A percentile compares a stretch with the other conserved stretches of the same genome.
phyloP scores from a whole-genome alignment of 345 rosid genomes.

The Clausena lansium region DNA sequence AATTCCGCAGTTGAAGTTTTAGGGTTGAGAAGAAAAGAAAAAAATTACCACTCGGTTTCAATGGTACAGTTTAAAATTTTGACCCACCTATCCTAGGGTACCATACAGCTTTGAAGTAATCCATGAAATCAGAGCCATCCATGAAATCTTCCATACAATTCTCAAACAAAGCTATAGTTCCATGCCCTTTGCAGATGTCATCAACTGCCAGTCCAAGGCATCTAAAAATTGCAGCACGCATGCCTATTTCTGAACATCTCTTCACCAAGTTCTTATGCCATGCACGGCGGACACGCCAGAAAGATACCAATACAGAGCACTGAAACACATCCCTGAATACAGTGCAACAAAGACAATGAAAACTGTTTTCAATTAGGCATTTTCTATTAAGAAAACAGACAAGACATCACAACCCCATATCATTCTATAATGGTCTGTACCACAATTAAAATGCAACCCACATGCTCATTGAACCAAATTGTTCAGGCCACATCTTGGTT shows the following conservation, averaged over 20 bases:
- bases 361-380: conserved; percentile 7
- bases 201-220: conserved; percentile 64
- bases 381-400: conserved; percentile 2
- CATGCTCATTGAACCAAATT: background rate
- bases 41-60: background rate
- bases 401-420: background rate
- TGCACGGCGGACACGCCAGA: conserved; percentile 83
- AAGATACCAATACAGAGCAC: conserved; percentile 73
- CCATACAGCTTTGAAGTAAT: conserved; percentile 87
- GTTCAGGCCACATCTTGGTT: background rate
- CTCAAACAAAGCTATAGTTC: conserved; percentile 47
- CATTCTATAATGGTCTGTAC: background rate
- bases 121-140: conserved; percentile 59
- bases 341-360: conserved; percentile 15
- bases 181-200: conserved; percentile 61
- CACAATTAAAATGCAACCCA: background rate
- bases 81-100: conserved; percentile 71
- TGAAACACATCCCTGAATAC: conserved; percentile 87
- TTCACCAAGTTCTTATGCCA: conserved; percentile 90
- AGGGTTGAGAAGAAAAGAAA: background rate
- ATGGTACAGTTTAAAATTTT: background rate
- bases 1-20: background rate
- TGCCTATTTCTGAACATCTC: conserved; percentile 65
- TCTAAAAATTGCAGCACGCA: conserved; percentile 54
- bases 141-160: conserved; percentile 60